Evolutionary conservation across 2,329 filamentous ascomycete species (phyloP).

Genomic region (Xylaria sp.): DNA sequence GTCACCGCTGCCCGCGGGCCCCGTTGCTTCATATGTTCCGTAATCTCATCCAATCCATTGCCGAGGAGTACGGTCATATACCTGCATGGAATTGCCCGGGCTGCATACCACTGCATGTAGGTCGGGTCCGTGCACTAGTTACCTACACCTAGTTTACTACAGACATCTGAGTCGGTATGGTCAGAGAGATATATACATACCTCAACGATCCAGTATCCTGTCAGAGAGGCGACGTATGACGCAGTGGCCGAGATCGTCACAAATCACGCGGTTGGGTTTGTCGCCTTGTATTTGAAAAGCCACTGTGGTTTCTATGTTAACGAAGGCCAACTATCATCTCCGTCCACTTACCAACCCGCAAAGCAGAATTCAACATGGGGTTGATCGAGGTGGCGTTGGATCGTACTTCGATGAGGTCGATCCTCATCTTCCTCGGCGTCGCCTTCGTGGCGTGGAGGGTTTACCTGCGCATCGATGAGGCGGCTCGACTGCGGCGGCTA

Average conservation of each 20-base stretch:
- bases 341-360: too few relatives aligned
- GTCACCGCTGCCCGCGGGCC: slow-evolving; percentile 11
- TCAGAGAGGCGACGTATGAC: too few relatives aligned
- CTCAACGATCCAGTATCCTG: too few relatives aligned
- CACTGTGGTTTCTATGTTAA: not conserved
- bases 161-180: too few relatives aligned
- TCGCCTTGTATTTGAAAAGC: not conserved
- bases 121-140: too few relatives aligned
- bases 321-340: not conserved
- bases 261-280: not conserved
- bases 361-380: slow-evolving; percentile 43
- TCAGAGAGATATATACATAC: too few relatives aligned
- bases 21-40: not conserved
- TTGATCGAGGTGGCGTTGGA: slow-evolving; percentile 52
- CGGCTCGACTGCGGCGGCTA: slow-evolving; percentile 49
- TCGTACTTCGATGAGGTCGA: slow-evolving; percentile 46
- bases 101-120: too few relatives aligned
- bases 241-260: too few relatives aligned
- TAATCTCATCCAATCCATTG: not conserved
- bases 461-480: slow-evolving; percentile 43
- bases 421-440: slow-evolving; percentile 42
- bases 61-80: too few relatives aligned
- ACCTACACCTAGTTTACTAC: not conserved
- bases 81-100: too few relatives aligned
- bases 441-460: slow-evolving; percentile 44